Evolutionary conservation across 306 rosid species (phyloP).

Genomic region (Lupinus albus): DNA sequence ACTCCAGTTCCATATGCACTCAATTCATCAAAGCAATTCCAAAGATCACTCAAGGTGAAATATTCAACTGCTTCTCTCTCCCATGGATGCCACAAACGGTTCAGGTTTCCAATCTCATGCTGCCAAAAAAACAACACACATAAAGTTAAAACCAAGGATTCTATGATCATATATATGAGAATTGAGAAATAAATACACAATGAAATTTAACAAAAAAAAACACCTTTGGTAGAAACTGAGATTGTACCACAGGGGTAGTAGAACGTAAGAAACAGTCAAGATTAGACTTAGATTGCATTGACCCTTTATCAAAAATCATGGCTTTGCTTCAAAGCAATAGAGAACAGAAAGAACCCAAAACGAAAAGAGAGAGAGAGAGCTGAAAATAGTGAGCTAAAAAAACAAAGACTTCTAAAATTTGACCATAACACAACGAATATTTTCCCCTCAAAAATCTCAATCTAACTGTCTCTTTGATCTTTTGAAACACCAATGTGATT

Average conservation of each 20-base stretch:
- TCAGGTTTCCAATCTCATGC: slow-evolving; percentile 78
- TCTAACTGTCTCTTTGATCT: slow-evolving; percentile 32
- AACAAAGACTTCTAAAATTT: too few relatives aligned
- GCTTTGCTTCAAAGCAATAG: background rate
- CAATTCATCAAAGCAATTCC: slow-evolving; percentile 88
- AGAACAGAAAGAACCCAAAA: slow-evolving; percentile 44
- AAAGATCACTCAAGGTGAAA: slow-evolving; percentile 78
- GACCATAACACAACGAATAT: slow-evolving; percentile 34
- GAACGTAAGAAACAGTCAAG: slow-evolving; percentile 75
- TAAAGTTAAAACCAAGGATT: background rate
- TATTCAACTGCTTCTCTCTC: slow-evolving; percentile 82
- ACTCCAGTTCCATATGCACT: slow-evolving; percentile 97
- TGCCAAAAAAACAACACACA: slow-evolving; percentile 21
- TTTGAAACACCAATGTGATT: slow-evolving; percentile 37
- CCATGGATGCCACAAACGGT: slow-evolving; percentile 90
- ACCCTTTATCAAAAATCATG: slow-evolving; percentile 58
- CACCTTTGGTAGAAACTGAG: slow-evolving; percentile 81
- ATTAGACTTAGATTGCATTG: slow-evolving; percentile 79
- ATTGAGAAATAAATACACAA: too few relatives aligned
- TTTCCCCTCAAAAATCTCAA: slow-evolving; percentile 48
- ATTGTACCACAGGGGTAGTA: slow-evolving; percentile 76
- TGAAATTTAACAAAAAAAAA: too few relatives aligned
- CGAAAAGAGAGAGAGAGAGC: background rate
- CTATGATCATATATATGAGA: background rate
- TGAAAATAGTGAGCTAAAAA: too few relatives aligned